These are phyloP conservation scores for Globisporangium heterothallicum DNA, from an alignment of 352 stramenopile species.

Conservation along the genomic window DNA sequence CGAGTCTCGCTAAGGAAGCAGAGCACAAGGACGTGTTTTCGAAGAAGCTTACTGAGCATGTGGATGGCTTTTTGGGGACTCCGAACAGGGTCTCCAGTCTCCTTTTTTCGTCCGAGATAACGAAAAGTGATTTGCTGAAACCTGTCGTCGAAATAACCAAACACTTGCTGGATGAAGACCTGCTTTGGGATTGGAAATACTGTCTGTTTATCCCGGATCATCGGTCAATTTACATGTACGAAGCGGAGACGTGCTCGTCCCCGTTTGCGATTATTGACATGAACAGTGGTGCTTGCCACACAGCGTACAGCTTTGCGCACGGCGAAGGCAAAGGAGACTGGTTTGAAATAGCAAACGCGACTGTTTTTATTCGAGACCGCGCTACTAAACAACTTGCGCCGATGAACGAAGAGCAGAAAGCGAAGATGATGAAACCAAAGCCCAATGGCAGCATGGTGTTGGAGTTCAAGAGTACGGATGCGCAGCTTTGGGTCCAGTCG, in stretches of 20 bases:
- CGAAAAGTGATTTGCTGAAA: conserved; percentile 25
- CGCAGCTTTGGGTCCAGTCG: conserved; percentile 52
- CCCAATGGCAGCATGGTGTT: conserved; percentile 30
- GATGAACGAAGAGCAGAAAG: conserved; percentile 21
- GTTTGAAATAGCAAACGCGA: conserved; percentile 54
- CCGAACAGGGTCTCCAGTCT: conserved; percentile 44
- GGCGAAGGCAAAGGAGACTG: conserved; percentile 37
- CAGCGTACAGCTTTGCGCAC: conserved; percentile 36
- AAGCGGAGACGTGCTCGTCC: conserved; percentile 27
- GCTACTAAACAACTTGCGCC: conserved; percentile 24
- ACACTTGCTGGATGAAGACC: conserved; percentile 26
- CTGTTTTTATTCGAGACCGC: conserved; percentile 28
- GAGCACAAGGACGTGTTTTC: conserved; percentile 27
- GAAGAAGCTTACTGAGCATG: conserved; percentile 55
- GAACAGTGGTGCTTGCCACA: conserved; percentile 33
- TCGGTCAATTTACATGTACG: conserved; percentile 63
- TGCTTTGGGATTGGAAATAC: conserved; percentile 73
- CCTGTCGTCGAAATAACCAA: conserved; percentile 34
- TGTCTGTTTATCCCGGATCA: conserved; percentile 45
- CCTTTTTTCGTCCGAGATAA: conserved; percentile 31
- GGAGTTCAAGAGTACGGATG: conserved; percentile 48
- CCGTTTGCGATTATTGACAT: conserved; percentile 55
- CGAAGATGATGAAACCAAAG: conserved; percentile 33
- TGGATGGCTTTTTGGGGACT: conserved; percentile 49
- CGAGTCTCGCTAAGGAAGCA: background rate